Percentiles rank a stretch among this genome's conserved stretches.
Evolutionary conservation across 2,329 filamentous ascomycete genomes (phyloP).

Genomic region (Trichoderma aggressivum): DNA sequence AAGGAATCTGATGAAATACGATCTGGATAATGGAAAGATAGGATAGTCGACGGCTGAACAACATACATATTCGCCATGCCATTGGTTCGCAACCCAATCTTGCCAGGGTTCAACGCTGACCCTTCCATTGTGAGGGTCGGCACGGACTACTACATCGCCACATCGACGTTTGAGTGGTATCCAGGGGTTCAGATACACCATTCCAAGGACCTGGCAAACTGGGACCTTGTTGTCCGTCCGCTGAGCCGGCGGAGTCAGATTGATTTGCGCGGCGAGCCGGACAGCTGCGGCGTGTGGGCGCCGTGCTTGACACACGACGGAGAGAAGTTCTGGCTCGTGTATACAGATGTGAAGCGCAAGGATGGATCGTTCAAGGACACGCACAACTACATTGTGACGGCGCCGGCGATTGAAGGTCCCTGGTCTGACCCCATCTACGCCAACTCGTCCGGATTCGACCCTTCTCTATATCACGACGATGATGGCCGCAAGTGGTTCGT

Average conservation of each 20-base stretch:
- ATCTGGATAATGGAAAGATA: not conserved
- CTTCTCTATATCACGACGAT: conserved; percentile 56
- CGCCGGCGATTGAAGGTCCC: conserved; percentile 51
- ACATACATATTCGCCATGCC: conserved; percentile 37
- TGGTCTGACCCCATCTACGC: conserved; percentile 60
- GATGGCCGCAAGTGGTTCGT: conserved; percentile 55
- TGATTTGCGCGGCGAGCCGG: conserved; percentile 57
- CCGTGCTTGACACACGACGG: conserved; percentile 62
- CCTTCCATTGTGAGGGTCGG: conserved; percentile 52
- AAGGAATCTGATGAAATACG: not conserved
- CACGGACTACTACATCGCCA: conserved; percentile 54
- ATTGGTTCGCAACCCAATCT: conserved; percentile 50
- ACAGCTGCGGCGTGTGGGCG: conserved; percentile 62
- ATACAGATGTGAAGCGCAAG: conserved; percentile 64
- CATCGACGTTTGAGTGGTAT: conserved; percentile 55
- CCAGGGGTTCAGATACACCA: conserved; percentile 55
- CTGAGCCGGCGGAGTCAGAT: conserved; percentile 49
- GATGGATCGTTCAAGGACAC: conserved; percentile 64
- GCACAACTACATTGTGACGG: conserved; percentile 60
- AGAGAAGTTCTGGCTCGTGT: conserved; percentile 59
- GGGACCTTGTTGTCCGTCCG: conserved; percentile 46
- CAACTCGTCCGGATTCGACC: conserved; percentile 62
- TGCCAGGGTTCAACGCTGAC: conserved; percentile 56
- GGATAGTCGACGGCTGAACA: not conserved
- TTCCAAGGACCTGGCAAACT: conserved; percentile 52